These are phyloP conservation scores for Sporisorium exsertum DNA, from an alignment of 1,284 basidiomycete species.

Conservation along the genomic window DNA sequence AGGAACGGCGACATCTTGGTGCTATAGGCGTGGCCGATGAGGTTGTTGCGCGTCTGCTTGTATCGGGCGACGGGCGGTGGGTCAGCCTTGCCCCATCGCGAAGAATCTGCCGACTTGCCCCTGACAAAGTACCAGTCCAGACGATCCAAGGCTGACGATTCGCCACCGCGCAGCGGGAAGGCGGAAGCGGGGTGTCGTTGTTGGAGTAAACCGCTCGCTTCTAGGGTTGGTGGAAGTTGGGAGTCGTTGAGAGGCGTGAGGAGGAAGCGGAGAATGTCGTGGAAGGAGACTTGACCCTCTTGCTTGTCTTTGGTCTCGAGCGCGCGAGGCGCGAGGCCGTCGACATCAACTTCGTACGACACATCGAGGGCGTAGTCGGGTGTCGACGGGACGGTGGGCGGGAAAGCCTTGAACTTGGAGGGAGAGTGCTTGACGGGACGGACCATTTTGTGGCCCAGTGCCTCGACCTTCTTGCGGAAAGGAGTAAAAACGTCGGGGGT, in stretches of 20 bases:
- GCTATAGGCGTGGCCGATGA: conserved; percentile 73
- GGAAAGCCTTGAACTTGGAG: conserved; percentile 56
- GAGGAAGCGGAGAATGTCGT: conserved; percentile 62
- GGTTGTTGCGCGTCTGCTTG: conserved; percentile 74
- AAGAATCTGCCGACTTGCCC: conserved; percentile 61
- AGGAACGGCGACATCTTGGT: conserved; percentile 74
- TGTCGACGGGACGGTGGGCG: conserved; percentile 45
- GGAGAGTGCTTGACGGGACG: conserved; percentile 54
- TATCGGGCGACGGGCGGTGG: conserved; percentile 71
- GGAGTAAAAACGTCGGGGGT: conserved; percentile 73
- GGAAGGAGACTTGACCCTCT: conserved; percentile 61
- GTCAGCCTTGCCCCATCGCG: conserved; percentile 58
- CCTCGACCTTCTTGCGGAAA: conserved; percentile 72
- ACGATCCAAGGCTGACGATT: conserved; percentile 61
- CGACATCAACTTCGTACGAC: conserved; percentile 64
- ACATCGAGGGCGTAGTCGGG: conserved; percentile 62
- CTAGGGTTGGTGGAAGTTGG: conserved; percentile 50
- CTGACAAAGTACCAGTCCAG: conserved; percentile 66
- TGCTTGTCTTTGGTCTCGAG: conserved; percentile 52
- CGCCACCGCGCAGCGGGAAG: conserved; percentile 62
- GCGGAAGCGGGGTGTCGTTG: conserved; percentile 63
- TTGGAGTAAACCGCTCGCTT: conserved; percentile 55
- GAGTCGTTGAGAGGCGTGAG: conserved; percentile 60
- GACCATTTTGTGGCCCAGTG: conserved; percentile 69
- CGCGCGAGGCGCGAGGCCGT: conserved; percentile 51